phyloP scores from a whole-genome alignment of 371 early-diverging fungal genomes.

The Rhizopus sp. region DNA sequence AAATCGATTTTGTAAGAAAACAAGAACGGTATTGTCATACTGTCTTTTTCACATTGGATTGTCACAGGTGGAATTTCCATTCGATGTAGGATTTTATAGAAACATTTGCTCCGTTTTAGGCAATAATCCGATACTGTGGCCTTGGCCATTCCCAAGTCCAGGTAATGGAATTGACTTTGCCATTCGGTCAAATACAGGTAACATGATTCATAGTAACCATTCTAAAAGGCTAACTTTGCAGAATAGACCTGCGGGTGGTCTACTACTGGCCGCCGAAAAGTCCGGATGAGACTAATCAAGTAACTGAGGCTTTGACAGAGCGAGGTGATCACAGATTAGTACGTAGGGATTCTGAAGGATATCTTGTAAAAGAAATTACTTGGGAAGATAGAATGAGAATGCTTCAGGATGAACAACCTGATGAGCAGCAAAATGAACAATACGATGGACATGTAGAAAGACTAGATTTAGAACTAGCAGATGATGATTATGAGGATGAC shows the following conservation, averaged over 20 bases:
- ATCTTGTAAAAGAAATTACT: conserved; percentile 48
- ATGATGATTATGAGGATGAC: background rate
- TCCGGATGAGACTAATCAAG: conserved; percentile 18
- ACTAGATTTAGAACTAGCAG: too few species aligned
- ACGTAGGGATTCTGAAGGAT: conserved; percentile 59
- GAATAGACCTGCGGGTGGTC: conserved; percentile 20
- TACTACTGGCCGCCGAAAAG: conserved; percentile 39
- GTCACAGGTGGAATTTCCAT: conserved; percentile 77
- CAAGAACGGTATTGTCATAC: background rate
- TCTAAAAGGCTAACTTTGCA: background rate
- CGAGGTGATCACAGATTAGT: conserved; percentile 20
- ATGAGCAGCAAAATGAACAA: too few species aligned
- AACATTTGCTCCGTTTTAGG: conserved; percentile 88
- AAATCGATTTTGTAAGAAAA: conserved; percentile 22
- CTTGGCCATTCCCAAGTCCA: conserved; percentile 57
- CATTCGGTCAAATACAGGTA: conserved; percentile 44
- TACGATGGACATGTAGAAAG: too few species aligned
- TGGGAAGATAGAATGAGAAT: conserved; percentile 33
- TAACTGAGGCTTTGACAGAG: background rate
- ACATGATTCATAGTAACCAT: background rate
- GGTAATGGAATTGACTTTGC: conserved; percentile 81
- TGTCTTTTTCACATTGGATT: background rate
- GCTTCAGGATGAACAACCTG: conserved; percentile 10
- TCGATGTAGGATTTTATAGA: conserved; percentile 82
- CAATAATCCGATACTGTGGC: conserved; percentile 63